Conservation (phyloP, 1,139 yeast genomes). For the Yamadazyma songkhlaensis region DNA sequence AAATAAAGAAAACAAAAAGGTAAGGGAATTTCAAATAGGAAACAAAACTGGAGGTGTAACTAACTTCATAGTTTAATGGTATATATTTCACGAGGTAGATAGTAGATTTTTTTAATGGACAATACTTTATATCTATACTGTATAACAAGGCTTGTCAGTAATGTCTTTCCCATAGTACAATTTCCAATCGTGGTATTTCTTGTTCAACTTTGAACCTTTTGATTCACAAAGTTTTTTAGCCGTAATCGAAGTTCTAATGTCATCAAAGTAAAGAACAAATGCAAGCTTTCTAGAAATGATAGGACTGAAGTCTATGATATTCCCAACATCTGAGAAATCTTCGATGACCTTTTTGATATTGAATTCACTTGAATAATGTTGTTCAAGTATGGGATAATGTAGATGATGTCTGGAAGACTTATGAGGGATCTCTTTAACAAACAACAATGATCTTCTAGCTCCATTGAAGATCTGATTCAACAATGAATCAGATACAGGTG, state of each 20-base stretch:
- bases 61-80: slow-evolving; percentile 13
- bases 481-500: slow-evolving; percentile 24
- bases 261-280: slow-evolving; percentile 60
- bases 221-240: slow-evolving; percentile 50
- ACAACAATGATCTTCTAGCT: slow-evolving; percentile 34
- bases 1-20: slow-evolving; percentile 10
- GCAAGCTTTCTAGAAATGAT: slow-evolving; percentile 65
- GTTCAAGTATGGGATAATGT: slow-evolving; percentile 32
- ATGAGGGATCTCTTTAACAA: slow-evolving; percentile 25
- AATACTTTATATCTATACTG: neutral
- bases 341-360: slow-evolving; percentile 29
- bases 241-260: slow-evolving; percentile 60
- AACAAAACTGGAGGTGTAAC: slow-evolving; percentile 11
- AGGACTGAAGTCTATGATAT: slow-evolving; percentile 61
- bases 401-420: slow-evolving; percentile 16
- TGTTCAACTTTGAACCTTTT: slow-evolving; percentile 33
- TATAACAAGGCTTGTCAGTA: slow-evolving; percentile 46
- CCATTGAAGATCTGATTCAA: slow-evolving; percentile 28
- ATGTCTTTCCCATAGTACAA: slow-evolving; percentile 69
- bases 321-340: slow-evolving; percentile 60
- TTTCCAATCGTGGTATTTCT: slow-evolving; percentile 59
- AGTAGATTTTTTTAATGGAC: neutral
- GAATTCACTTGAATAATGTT: slow-evolving; percentile 29
- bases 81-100: neutral
- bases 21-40: slow-evolving; percentile 13